A percentile compares a stretch with the other conserved stretches of the same genome.
Conservation (phyloP, 257 asterid species). For the Salvia hispanica region DNA sequence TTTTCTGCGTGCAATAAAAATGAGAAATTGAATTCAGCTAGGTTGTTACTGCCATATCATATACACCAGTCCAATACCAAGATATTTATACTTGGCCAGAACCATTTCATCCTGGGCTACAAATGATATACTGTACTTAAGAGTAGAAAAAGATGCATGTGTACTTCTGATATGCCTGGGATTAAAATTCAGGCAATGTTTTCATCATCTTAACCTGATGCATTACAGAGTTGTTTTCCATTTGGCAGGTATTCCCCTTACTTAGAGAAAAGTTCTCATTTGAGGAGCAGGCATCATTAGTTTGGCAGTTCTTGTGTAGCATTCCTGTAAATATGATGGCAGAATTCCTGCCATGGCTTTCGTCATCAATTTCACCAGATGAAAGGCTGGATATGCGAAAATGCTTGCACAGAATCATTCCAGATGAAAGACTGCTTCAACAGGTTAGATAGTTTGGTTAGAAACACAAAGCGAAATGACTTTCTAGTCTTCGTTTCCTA, state of each 20-base stretch:
- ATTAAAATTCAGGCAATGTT: background rate
- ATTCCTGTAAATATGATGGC: slow-evolving; percentile 99
- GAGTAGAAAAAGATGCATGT: background rate
- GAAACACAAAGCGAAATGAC: slow-evolving; percentile 16
- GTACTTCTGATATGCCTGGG: slow-evolving; percentile 20
- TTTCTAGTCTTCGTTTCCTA: slow-evolving; percentile 38
- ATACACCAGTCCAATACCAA: slow-evolving; percentile 10
- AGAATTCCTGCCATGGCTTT: slow-evolving; percentile 97
- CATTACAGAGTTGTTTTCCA: slow-evolving; percentile 25
- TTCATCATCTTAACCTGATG: slow-evolving; percentile 21
- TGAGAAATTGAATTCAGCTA: background rate
- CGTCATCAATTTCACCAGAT: slow-evolving; percentile 79
- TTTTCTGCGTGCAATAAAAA: slow-evolving; percentile 1
- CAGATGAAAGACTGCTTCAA: slow-evolving; percentile 84
- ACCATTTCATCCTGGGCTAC: background rate
- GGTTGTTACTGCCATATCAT: slow-evolving; percentile 3
- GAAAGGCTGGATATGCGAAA: slow-evolving; percentile 87
- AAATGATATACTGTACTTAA: slow-evolving; percentile 8
- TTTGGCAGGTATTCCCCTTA: slow-evolving; percentile 79
- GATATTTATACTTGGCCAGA: slow-evolving; percentile 5
- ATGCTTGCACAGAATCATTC: slow-evolving; percentile 82
- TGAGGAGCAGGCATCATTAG: slow-evolving; percentile 96
- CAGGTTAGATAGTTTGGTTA: slow-evolving; percentile 57
- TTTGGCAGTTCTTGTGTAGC: slow-evolving; percentile 97
- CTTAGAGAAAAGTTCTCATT: slow-evolving; percentile 85